A percentile compares a stretch with the other conserved stretches of the same genome.
Evolutionary conservation across 1,284 basidiomycete species (phyloP).

Genomic region (Ceratobasidium theobromae): DNA sequence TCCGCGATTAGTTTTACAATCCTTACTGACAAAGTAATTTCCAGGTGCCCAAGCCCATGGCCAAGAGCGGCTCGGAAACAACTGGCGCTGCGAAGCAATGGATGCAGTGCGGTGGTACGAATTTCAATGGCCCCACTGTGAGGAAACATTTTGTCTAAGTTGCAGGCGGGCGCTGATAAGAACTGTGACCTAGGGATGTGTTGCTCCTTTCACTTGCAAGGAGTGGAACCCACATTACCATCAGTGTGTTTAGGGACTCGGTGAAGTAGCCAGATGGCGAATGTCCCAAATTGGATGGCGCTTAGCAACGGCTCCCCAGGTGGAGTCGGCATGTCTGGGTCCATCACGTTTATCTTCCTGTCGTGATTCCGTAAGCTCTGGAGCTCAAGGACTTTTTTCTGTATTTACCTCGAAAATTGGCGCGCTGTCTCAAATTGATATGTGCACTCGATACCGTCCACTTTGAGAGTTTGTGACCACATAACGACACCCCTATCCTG

Average conservation of each 20-base stretch:
- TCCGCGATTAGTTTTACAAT: too few species aligned
- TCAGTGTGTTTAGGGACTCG: conserved; percentile 13
- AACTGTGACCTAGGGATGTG: not conserved
- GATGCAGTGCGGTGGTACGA: not conserved
- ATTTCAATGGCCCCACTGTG: not conserved
- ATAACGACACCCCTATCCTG: too few species aligned
- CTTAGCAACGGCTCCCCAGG: too few species aligned
- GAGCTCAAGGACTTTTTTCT: too few species aligned
- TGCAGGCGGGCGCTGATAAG: not conserved
- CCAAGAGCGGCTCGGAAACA: not conserved
- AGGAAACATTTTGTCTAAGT: not conserved
- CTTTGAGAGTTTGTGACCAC: too few species aligned
- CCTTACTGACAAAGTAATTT: too few species aligned
- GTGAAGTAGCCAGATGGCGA: too few species aligned
- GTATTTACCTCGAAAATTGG: conserved; percentile 35
- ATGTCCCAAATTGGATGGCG: too few species aligned
- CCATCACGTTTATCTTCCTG: too few species aligned
- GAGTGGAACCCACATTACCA: conserved; percentile 30
- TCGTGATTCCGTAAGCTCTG: too few species aligned
- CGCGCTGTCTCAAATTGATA: conserved; percentile 5
- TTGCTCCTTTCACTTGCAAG: conserved; percentile 30
- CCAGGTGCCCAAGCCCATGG: conserved; percentile 10
- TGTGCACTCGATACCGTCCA: too few species aligned
- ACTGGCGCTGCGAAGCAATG: not conserved
- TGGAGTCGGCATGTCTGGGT: too few species aligned